phyloP scores from a whole-genome alignment of 2,329 filamentous ascomycete species.

The Sporothrix luriei region DNA sequence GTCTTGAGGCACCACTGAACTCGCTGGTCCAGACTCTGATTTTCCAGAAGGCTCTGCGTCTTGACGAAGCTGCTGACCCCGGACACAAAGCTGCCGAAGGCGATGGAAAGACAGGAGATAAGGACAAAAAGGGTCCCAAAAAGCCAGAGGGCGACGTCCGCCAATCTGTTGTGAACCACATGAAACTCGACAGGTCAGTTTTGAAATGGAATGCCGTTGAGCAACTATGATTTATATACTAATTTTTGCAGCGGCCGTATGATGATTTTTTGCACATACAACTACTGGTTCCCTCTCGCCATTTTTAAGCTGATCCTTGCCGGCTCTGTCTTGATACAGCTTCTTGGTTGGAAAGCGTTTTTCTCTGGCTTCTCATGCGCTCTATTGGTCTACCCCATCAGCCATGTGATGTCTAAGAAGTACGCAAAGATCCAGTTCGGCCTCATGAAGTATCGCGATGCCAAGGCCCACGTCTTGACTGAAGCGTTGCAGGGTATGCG shows the following conservation, averaged over 20 bases:
- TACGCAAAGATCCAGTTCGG: slow-evolving; percentile 43
- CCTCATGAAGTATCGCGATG: slow-evolving; percentile 45
- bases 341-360: slow-evolving; percentile 43
- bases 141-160: slow-evolving; percentile 38
- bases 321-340: slow-evolving; percentile 40
- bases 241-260: slow-evolving; percentile 39
- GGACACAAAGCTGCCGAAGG: slow-evolving; percentile 23
- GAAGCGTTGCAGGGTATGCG: slow-evolving; percentile 46
- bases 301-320: slow-evolving; percentile 43
- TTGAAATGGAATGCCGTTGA: no score
- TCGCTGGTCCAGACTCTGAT: slow-evolving; percentile 44
- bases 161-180: slow-evolving; percentile 45
- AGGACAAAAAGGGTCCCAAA: slow-evolving; percentile 27
- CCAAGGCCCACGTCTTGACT: slow-evolving; percentile 43
- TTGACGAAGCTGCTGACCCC: slow-evolving; percentile 42
- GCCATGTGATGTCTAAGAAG: slow-evolving; percentile 40
- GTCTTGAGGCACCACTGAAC: slow-evolving; percentile 42
- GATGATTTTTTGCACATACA: slow-evolving; percentile 42
- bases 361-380: slow-evolving; percentile 41
- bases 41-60: slow-evolving; percentile 44
- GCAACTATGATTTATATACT: background rate
- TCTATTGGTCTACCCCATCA: slow-evolving; percentile 40
- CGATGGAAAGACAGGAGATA: slow-evolving; percentile 23
- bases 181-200: slow-evolving; percentile 44
- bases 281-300: slow-evolving; percentile 44